Evolutionary conservation across 768 basidiomycete genomes (phyloP).

Genomic region (Pulveroboletus sp.): DNA sequence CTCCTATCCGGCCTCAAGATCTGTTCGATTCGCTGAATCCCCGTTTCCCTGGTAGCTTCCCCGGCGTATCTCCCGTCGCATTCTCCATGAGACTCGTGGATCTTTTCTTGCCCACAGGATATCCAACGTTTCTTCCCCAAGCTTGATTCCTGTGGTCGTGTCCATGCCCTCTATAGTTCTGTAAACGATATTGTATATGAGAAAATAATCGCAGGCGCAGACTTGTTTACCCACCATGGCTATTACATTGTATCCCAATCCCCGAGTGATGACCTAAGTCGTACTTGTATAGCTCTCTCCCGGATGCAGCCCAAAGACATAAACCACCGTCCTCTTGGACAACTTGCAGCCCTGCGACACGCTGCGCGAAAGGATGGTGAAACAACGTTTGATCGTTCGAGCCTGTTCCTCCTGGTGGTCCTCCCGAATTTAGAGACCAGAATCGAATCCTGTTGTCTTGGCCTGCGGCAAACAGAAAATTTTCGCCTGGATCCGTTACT

Average conservation of each 20-base stretch:
- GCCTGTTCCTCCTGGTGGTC: slow-evolving; percentile 9
- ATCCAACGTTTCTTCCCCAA: not conserved
- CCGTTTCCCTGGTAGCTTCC: not conserved
- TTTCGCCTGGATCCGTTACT: slow-evolving; percentile 49
- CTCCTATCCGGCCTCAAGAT: not conserved
- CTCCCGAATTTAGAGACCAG: slow-evolving; percentile 64
- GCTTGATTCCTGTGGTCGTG: not conserved
- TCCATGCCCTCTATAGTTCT: slow-evolving; percentile 4
- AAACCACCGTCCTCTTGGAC: slow-evolving; percentile 38
- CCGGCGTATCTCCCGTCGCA: slow-evolving; percentile 16
- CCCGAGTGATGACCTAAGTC: slow-evolving; percentile 42
- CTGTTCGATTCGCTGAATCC: not conserved
- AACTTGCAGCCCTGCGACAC: slow-evolving; percentile 49
- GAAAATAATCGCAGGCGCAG: not conserved
- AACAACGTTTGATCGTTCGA: slow-evolving; percentile 26
- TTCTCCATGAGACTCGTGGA: slow-evolving; percentile 20
- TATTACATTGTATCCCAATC: not conserved
- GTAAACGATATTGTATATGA: slow-evolving; percentile 8
- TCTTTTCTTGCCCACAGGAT: slow-evolving; percentile 1
- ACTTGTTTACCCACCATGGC: not conserved
- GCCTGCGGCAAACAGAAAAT: slow-evolving; percentile 66
- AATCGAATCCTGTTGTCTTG: slow-evolving; percentile 59
- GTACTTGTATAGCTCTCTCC: slow-evolving; percentile 44
- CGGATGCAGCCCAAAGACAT: slow-evolving; percentile 52
- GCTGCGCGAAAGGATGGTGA: slow-evolving; percentile 33